Evolutionary conservation across 2,329 filamentous ascomycete species (phyloP).

Genomic region (Trichoderma koningiopsis): DNA sequence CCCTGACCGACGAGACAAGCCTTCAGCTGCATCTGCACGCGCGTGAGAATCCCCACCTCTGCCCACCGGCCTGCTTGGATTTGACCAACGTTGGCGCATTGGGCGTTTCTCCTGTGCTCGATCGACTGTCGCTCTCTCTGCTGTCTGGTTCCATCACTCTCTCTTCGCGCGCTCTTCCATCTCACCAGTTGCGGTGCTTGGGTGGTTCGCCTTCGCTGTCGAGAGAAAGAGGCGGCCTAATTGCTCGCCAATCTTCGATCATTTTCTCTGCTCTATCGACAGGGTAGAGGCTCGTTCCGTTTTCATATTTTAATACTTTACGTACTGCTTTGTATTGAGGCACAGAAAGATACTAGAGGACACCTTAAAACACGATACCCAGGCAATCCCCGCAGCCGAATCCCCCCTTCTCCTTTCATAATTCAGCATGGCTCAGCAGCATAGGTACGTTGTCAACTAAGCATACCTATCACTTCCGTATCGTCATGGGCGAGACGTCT

Average conservation of each 20-base stretch:
- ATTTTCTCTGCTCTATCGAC: neutral
- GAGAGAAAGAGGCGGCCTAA: conserved; percentile 6
- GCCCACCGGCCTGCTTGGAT: neutral
- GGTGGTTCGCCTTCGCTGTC: neutral
- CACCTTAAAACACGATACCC: conserved; percentile 23
- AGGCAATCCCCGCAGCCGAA: conserved; percentile 11
- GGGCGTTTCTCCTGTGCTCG: conserved; percentile 1
- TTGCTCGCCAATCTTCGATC: conserved; percentile 9
- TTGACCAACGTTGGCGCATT: conserved; percentile 10
- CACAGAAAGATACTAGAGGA: conserved; percentile 9
- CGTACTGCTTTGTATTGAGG: conserved; percentile 17
- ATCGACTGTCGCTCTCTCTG: conserved; percentile 23
- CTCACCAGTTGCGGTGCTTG: neutral
- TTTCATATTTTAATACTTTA: conserved; percentile 2
- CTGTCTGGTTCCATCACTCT: conserved; percentile 28
- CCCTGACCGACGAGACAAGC: conserved; percentile 9
- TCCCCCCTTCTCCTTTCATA: conserved; percentile 12
- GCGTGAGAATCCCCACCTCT: conserved; percentile 19
- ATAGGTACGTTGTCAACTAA: conserved; percentile 32
- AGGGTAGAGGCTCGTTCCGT: neutral
- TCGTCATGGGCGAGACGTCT: conserved; percentile 10
- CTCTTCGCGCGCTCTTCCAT: conserved; percentile 23
- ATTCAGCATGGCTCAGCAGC: conserved; percentile 42
- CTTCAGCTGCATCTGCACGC: conserved; percentile 23
- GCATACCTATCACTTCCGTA: conserved; percentile 8